Base-by-base conservation (phyloP, 345 rosid genomes). In the Lagerstroemia speciosa region DNA sequence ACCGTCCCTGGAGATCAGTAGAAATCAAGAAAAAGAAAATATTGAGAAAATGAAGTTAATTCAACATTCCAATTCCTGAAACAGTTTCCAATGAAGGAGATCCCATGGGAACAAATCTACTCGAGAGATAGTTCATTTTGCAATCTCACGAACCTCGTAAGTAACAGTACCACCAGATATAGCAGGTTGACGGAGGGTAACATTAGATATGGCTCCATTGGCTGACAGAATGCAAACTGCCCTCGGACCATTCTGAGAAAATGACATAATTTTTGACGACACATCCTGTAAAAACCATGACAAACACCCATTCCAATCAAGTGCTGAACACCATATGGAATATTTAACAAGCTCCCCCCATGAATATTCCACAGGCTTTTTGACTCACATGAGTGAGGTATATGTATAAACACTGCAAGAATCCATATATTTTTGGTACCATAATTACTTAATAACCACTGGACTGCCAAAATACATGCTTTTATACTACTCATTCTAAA, bases 141-240 rank as follows among this genome's bases (percentile, higher is more conserved):
- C 31, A 48, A 71, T 67, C 48, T 65, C 64, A 76, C 84, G 61
- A 69, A 89, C 95, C 91, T 86, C 95, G 63, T 85, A 86, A 62
- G 91, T 85, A 45, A 89, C 91, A 65, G 86, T 85, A 66, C 95
- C 95, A n/a, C 91, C 91, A 26, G 91, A 83, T 68, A 85, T 78
- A 26, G 91, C 81, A 15, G 85, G 77, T 67, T 86, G 94, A 74
- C 89, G 82, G 68, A 89, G 87, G 67, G 89, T 85, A n/a, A 83
- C 95, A 31, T 85, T 89, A 32, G 89, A 89, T 79, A 89, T 82
- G 77, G 89, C 81, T 72, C 95, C 95, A 80, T 71, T 86, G 63
- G 89, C 95, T 30, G 95, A 83, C 70, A 89, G 77, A 68, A 89
- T 79, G 71, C 91, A 86, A 48, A 89, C 79, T 50, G 88, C 84